Evolutionary conservation across 2,329 filamentous ascomycete genomes (phyloP).

Genomic region (Aureobasidium vineae): DNA sequence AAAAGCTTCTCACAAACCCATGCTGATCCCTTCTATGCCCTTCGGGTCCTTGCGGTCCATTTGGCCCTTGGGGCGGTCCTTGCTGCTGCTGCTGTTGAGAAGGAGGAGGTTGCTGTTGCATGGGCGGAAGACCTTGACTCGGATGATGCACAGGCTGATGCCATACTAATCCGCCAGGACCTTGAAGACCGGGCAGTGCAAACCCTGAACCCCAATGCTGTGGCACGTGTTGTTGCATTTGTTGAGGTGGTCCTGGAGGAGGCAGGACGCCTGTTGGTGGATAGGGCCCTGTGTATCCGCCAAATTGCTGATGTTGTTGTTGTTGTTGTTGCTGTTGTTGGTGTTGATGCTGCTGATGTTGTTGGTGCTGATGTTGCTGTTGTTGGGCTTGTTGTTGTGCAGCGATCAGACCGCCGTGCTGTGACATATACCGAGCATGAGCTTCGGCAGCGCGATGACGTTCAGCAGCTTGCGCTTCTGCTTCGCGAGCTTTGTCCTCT

Average conservation of each 20-base stretch:
- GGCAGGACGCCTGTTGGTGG: conserved; percentile 14
- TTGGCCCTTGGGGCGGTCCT: not conserved
- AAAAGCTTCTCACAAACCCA: conserved; percentile 27
- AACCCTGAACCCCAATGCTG: conserved; percentile 6
- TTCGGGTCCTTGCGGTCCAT: not conserved
- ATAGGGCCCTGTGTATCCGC: conserved; percentile 15
- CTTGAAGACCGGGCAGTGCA: not conserved
- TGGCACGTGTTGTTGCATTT: conserved; percentile 8
- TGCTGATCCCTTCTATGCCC: conserved; percentile 23
- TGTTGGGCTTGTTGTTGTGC: conserved; percentile 25
- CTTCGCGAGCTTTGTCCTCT: conserved; percentile 26
- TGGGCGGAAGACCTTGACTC: not conserved
- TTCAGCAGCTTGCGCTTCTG: conserved; percentile 12
- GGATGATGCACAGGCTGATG: conserved; percentile 4
- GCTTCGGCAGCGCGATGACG: conserved; percentile 20
- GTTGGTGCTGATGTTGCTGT: conserved; percentile 13
- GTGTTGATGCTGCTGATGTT: conserved; percentile 11
- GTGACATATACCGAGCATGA: conserved; percentile 18
- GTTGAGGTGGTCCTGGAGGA: conserved; percentile 8
- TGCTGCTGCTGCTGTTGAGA: conserved; percentile 9
- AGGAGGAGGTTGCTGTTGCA: not conserved
- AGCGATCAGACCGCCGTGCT: conserved; percentile 19
- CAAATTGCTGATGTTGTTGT: conserved; percentile 17
- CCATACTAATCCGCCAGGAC: conserved; percentile 4
- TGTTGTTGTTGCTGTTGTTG: not conserved